Conservation (phyloP, 2,329 filamentous ascomycete species). For the Beauveria rudraprayagi region DNA sequence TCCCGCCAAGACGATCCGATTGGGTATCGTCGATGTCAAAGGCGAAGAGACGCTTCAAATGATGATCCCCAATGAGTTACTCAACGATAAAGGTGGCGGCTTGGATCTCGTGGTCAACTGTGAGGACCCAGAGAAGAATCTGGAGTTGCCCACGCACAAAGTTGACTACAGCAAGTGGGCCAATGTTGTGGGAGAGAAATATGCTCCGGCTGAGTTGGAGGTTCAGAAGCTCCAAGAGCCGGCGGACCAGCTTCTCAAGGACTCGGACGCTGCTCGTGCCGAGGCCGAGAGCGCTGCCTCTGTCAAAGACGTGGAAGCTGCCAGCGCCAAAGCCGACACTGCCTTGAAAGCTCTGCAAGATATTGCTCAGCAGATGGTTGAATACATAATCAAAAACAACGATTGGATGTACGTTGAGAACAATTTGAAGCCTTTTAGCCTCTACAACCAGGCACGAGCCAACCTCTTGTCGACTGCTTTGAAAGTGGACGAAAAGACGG, state of each 20-base stretch:
- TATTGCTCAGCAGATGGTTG: background rate
- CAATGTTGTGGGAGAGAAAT: background rate
- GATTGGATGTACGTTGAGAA: background rate
- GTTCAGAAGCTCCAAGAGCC: background rate
- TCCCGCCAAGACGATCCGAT: background rate
- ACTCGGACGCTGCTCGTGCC: background rate
- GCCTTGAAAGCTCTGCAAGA: background rate
- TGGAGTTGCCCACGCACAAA: background rate
- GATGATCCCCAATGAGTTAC: background rate
- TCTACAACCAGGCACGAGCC: background rate
- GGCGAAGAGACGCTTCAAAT: background rate
- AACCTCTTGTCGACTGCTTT: background rate
- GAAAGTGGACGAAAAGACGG: background rate
- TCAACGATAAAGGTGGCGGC: background rate
- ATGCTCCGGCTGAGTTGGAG: background rate
- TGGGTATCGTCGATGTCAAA: background rate
- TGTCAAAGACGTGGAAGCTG: background rate
- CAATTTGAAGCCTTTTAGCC: background rate
- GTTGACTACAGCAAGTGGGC: background rate
- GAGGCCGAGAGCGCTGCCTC: background rate
- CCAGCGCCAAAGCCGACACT: background rate
- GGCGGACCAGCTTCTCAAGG: background rate
- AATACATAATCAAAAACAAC: background rate
- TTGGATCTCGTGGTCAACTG: background rate
- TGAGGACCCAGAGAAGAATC: background rate